Conservation (phyloP, 345 rosid species). For the Aegle marmelos region DNA sequence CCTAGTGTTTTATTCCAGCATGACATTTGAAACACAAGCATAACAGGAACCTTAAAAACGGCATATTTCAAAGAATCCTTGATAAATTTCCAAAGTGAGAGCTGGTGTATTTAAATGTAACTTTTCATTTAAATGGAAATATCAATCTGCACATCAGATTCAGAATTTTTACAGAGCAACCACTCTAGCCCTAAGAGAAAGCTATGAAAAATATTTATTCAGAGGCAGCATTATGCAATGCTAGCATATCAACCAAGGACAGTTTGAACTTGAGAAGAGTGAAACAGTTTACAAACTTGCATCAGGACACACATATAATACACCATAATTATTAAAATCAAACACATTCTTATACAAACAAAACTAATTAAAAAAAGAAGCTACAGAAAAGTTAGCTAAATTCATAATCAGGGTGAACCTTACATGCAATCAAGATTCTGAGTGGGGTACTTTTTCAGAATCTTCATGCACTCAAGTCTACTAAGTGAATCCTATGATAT, state of each 20-base stretch:
- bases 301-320: too few species aligned
- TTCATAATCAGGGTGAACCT: neutral
- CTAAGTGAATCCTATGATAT: conserved; percentile 1
- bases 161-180: neutral
- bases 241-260: neutral
- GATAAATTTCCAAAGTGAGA: neutral
- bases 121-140: neutral
- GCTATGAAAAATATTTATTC: neutral
- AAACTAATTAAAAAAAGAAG: neutral
- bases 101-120: neutral
- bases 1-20: neutral
- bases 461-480: conserved; percentile 1
- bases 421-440: neutral
- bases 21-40: neutral
- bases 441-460: neutral
- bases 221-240: too few species aligned
- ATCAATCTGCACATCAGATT: neutral
- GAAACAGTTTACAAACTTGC: neutral
- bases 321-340: neutral
- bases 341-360: neutral
- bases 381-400: neutral
- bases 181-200: neutral
- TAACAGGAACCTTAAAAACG: neutral
- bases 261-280: neutral
- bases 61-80: neutral